Conservation (phyloP, 345 rosid genomes). For the Cardamine chenopodiifolia region DNA sequence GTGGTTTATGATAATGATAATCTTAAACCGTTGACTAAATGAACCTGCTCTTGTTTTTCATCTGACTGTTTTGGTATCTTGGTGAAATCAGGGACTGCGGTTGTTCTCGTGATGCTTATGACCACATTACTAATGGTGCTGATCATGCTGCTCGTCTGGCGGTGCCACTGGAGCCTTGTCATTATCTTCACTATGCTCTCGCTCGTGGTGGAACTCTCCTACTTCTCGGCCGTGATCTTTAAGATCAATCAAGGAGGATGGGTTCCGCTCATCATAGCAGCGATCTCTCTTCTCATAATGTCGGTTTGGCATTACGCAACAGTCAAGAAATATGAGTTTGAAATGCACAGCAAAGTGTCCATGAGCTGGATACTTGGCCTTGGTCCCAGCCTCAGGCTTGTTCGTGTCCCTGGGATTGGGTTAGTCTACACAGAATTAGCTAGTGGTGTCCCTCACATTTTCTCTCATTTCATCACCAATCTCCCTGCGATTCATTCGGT, state of each 20-base stretch:
- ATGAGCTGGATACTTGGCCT: slow-evolving; percentile 89
- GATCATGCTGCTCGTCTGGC: slow-evolving; percentile 81
- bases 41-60: background rate
- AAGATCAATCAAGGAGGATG: slow-evolving; percentile 82
- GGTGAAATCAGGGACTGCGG: slow-evolving; percentile 66
- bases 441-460: slow-evolving; percentile 82
- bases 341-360: slow-evolving; percentile 74
- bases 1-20: background rate
- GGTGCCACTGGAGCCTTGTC: slow-evolving; percentile 74
- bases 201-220: slow-evolving; percentile 58
- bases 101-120: slow-evolving; percentile 69
- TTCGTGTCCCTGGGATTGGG: slow-evolving; percentile 86
- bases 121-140: slow-evolving; percentile 73
- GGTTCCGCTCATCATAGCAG: slow-evolving; percentile 78
- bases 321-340: slow-evolving; percentile 72
- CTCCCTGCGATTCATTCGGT: slow-evolving; percentile 79
- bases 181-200: slow-evolving; percentile 60
- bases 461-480: slow-evolving; percentile 86
- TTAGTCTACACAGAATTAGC: slow-evolving; percentile 80
- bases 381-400: slow-evolving; percentile 90
- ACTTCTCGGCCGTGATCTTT: slow-evolving; percentile 68
- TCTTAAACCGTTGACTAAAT: background rate
- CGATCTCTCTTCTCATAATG: slow-evolving; percentile 68
- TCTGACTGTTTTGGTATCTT: slow-evolving; percentile 23
- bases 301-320: slow-evolving; percentile 76